A percentile compares a stretch with the other conserved stretches of the same genome.
Evolutionary conservation across 495 filamentous ascomycete genomes (phyloP).

Genomic region (Penicillium flavigenum): DNA sequence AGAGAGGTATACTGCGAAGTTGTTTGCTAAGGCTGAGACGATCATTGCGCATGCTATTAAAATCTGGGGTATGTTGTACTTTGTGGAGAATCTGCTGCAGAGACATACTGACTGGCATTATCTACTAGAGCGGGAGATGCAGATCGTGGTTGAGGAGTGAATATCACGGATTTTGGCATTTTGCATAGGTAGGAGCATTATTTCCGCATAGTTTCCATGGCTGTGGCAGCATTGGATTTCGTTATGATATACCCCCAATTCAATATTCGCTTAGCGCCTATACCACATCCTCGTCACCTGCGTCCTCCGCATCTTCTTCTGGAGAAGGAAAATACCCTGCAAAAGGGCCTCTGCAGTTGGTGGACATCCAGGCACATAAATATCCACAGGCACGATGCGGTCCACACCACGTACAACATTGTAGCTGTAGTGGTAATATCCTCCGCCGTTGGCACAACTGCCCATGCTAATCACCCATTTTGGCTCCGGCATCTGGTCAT

Average conservation of each 20-base stretch:
- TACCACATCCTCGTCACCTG: conserved; percentile 49
- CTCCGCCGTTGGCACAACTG: conserved; percentile 86
- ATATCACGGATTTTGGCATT: background rate
- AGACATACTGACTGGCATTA: conserved; percentile 6
- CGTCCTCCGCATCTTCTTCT: conserved; percentile 84
- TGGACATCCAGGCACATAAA: conserved; percentile 91
- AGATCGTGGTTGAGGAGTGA: conserved; percentile 45
- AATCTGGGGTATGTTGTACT: conserved; percentile 59
- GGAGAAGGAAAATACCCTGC: conserved; percentile 82
- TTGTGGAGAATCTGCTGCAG: background rate
- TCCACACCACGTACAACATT: conserved; percentile 84
- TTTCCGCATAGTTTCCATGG: conserved; percentile 4
- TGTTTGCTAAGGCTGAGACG: conserved; percentile 64
- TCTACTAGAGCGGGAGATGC: conserved; percentile 43
- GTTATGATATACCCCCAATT: background rate
- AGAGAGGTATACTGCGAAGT: conserved; percentile 61
- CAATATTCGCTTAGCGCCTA: background rate
- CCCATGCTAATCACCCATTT: conserved; percentile 93
- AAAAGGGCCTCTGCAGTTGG: conserved; percentile 86
- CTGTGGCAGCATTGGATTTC: conserved; percentile 2
- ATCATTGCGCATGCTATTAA: conserved; percentile 70
- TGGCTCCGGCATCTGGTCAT: conserved; percentile 95
- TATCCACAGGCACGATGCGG: conserved; percentile 85
- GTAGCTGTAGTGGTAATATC: conserved; percentile 95
- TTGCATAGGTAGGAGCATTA: background rate